Evolutionary conservation across 306 rosid species (phyloP).

Genomic region (Vigna unguiculata): DNA sequence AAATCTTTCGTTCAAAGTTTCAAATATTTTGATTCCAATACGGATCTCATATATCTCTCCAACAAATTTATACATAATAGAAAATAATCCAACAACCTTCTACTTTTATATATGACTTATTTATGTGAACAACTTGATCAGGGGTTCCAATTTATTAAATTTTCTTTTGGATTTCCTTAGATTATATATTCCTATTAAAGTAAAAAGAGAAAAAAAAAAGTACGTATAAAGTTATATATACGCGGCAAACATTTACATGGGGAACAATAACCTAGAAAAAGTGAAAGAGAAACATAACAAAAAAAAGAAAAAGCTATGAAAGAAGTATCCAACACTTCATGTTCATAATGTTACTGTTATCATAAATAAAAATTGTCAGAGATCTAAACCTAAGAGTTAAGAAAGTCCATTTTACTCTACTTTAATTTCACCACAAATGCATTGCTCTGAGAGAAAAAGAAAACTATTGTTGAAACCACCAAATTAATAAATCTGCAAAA

Average conservation of each 20-base stretch:
- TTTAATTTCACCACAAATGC: neutral
- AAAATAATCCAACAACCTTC: conserved; percentile 14
- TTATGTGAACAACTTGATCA: no score
- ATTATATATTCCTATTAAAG: neutral
- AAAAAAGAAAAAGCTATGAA: neutral
- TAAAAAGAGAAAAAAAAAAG: conserved; percentile 10
- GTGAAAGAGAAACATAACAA: neutral
- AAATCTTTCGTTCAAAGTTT: neutral
- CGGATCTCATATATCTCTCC: neutral
- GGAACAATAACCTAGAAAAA: conserved; percentile 8
- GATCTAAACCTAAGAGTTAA: neutral
- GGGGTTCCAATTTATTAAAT: neutral
- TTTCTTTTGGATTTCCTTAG: neutral
- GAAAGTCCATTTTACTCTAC: neutral
- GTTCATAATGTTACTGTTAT: neutral
- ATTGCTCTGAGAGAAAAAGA: neutral
- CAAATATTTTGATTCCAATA: neutral
- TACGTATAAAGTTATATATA: neutral
- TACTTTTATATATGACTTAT: no score
- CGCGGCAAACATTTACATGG: neutral
- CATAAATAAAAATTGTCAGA: neutral
- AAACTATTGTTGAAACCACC: no score
- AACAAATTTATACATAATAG: neutral
- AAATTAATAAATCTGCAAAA: no score
- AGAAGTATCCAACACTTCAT: neutral